A percentile compares a stretch with the other conserved stretches of the same genome.
These are phyloP conservation scores for Aspergillus ostianus DNA, from an alignment of 495 filamentous ascomycete species.

Conservation along the genomic window DNA sequence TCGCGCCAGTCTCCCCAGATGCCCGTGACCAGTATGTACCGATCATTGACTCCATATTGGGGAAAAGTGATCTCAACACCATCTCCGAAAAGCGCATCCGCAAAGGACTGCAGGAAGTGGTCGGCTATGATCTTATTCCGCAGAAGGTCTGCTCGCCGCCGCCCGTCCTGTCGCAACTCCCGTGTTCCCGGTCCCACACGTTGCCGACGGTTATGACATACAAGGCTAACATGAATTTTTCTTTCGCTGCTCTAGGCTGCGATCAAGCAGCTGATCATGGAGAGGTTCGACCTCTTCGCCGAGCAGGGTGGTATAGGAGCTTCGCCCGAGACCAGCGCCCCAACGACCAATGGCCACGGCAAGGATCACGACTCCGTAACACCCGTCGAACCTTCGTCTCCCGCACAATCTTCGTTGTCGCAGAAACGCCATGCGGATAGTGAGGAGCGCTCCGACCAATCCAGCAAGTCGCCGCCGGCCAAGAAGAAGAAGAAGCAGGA, in stretches of 20 bases:
- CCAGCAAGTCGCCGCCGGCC: constrained; percentile 43
- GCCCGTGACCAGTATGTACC: constrained; percentile 66
- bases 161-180: constrained; percentile 15
- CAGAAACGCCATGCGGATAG: constrained; percentile 56
- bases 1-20: constrained; percentile 61
- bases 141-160: constrained; percentile 66
- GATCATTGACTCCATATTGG: constrained; percentile 91
- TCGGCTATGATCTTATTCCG: constrained; percentile 77
- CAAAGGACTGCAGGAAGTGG: constrained; percentile 71
- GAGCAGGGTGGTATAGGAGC: constrained; percentile 42
- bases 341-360: constrained; percentile 45
- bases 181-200: constrained; percentile 1
- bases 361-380: constrained; percentile 32
- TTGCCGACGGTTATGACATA: neutral
- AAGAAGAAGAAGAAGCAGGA: constrained; percentile 61
- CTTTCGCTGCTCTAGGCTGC: constrained; percentile 52
- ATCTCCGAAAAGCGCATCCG: constrained; percentile 92
- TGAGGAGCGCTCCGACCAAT: constrained; percentile 46
- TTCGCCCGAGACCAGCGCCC: constrained; percentile 30
- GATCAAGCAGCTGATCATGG: constrained; percentile 81
- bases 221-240: constrained; percentile 10
- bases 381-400: constrained; percentile 42
- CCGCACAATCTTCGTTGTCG: constrained; percentile 51
- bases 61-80: constrained; percentile 77
- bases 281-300: constrained; percentile 80